phyloP scores from a whole-genome alignment of 768 basidiomycete species.

The Boletellus sp. region DNA sequence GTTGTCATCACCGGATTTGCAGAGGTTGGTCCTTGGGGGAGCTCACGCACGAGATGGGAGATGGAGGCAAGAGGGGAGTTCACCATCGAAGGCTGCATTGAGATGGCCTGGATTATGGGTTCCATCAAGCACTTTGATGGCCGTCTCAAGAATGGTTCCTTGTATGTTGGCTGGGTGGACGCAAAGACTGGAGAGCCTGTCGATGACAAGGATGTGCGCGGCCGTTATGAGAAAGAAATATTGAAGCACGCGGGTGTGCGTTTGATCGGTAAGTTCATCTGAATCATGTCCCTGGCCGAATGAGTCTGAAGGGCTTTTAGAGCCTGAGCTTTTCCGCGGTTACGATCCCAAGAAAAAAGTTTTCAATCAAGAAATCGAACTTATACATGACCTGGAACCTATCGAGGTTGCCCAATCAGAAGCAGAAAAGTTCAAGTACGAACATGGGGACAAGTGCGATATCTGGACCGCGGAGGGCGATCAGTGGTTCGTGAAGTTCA shows the following conservation, averaged over 20 bases:
- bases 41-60: constrained; percentile 97
- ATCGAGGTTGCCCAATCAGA: constrained; percentile 90
- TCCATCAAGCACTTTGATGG: constrained; percentile 99
- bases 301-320: constrained; percentile 39
- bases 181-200: constrained; percentile 89
- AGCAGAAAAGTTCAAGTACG: constrained; percentile 91
- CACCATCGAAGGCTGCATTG: constrained; percentile 96
- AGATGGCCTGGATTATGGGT: constrained; percentile 99
- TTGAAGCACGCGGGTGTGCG: constrained; percentile 88
- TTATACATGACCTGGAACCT: constrained; percentile 94
- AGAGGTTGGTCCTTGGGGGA: constrained; percentile 98
- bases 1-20: constrained; percentile 95
- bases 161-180: constrained; percentile 98
- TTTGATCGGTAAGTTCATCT: constrained; percentile 70
- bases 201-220: constrained; percentile 95
- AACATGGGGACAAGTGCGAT: constrained; percentile 96
- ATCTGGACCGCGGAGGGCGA: constrained; percentile 88
- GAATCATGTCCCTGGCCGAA: neutral
- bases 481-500: constrained; percentile 98
- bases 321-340: constrained; percentile 96
- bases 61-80: constrained; percentile 99
- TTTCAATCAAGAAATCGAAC: constrained; percentile 96
- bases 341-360: constrained; percentile 97
- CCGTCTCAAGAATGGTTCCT: constrained; percentile 84
- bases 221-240: constrained; percentile 93